These are phyloP conservation scores for Hamamelis virginiana DNA, from an alignment of 164 flowering plant species.

Conservation along the genomic window DNA sequence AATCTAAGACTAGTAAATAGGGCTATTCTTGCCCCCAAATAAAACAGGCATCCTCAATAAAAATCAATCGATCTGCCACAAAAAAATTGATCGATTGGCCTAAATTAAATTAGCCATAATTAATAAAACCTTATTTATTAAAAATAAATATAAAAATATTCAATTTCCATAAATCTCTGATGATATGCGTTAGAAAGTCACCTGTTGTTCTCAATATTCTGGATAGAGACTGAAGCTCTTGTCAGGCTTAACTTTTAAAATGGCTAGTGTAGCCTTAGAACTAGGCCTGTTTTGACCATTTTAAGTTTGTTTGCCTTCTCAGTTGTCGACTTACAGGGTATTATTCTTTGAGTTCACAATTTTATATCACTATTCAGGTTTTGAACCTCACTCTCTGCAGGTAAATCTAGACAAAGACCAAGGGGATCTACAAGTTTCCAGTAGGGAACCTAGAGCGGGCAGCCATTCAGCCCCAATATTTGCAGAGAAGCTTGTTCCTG, in stretches of 20 bases:
- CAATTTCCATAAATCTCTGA: too few species aligned
- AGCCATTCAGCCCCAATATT: constrained; percentile 88
- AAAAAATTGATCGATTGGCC: too few species aligned
- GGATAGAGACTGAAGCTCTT: not conserved
- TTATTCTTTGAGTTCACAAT: not conserved
- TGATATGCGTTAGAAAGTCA: too few species aligned
- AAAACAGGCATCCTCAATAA: too few species aligned
- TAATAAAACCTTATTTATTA: too few species aligned
- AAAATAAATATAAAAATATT: too few species aligned
- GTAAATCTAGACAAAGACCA: constrained; percentile 39
- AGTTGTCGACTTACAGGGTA: not conserved
- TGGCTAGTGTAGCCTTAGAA: not conserved
- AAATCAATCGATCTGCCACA: too few species aligned
- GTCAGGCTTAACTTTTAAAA: too few species aligned
- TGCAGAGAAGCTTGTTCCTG: constrained; percentile 55
- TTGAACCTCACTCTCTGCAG: constrained; percentile 33
- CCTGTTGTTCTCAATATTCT: not conserved
- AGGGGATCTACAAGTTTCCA: constrained; percentile 29
- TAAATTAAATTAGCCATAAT: too few species aligned
- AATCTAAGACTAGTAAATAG: too few species aligned
- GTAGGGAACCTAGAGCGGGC: constrained; percentile 33
- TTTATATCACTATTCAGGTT: not conserved
- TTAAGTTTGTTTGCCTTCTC: not conserved
- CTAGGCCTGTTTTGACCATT: not conserved
- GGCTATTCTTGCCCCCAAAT: too few species aligned